Evolutionary conservation across 768 basidiomycete genomes (phyloP).

Genomic region (Lactarius pseudohatsudake): DNA sequence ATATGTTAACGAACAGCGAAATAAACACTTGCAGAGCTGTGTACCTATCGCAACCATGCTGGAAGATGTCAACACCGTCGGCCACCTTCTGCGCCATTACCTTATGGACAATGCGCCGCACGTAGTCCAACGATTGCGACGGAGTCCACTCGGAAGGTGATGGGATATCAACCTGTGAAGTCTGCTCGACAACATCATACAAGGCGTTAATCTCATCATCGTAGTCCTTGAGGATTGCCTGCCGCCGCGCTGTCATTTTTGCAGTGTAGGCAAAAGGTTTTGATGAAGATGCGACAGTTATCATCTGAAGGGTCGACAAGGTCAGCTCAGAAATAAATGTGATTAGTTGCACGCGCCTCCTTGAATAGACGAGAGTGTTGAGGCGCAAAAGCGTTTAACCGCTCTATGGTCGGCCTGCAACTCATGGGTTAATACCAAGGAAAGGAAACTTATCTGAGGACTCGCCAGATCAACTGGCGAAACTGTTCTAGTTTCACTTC

Average conservation of each 20-base stretch:
- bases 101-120: conserved; percentile 37
- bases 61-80: conserved; percentile 43
- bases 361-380: conserved; percentile 48
- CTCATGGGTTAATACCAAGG: not conserved
- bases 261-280: conserved; percentile 46
- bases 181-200: conserved; percentile 39
- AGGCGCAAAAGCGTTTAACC: conserved; percentile 44
- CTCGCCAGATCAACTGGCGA: conserved; percentile 28
- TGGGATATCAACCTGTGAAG: conserved; percentile 34
- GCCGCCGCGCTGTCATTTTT: conserved; percentile 43
- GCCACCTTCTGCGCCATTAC: conserved; percentile 34
- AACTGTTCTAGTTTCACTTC: conserved; percentile 31
- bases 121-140: conserved; percentile 33
- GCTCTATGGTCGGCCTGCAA: conserved; percentile 42
- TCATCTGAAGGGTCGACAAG: conserved; percentile 39
- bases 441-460: not conserved
- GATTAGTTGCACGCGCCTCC: conserved; percentile 36
- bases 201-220: conserved; percentile 42
- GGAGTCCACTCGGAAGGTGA: conserved; percentile 34
- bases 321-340: not conserved
- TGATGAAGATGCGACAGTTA: conserved; percentile 40
- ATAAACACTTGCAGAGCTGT: not conserved
- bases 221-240: conserved; percentile 41
- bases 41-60: conserved; percentile 44
- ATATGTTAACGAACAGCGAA: not conserved